Evolutionary conservation across 371 early-diverging fungal species (phyloP).

Genomic region (Actinomortierella wolfii): DNA sequence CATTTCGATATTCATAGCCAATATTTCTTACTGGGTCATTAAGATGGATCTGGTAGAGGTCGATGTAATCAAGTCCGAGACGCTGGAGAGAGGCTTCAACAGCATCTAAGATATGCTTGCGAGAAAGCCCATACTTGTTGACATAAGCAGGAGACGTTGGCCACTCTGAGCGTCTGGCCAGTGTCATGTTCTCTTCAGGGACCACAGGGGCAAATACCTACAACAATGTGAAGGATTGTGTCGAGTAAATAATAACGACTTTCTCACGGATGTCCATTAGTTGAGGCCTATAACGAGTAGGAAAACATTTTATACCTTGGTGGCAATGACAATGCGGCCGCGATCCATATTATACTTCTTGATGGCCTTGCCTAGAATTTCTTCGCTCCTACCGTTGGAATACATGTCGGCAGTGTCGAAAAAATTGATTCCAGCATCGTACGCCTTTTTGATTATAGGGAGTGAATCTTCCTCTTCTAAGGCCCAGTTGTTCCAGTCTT

Average conservation of each 20-base stretch:
- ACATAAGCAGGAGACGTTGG: neutral
- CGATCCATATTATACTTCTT: slow-evolving; percentile 13
- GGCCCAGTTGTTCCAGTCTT: too few relatives aligned
- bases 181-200: too few relatives aligned
- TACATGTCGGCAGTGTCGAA: slow-evolving; percentile 58
- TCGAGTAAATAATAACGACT: too few relatives aligned
- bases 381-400: slow-evolving; percentile 61
- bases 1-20: too few relatives aligned
- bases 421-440: slow-evolving; percentile 33
- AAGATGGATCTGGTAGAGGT: slow-evolving; percentile 73
- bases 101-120: neutral
- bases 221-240: too few relatives aligned
- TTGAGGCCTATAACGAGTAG: neutral
- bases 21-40: too few relatives aligned
- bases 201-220: too few relatives aligned
- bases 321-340: too few relatives aligned
- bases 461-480: too few relatives aligned
- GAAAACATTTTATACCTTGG: slow-evolving; percentile 1
- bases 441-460: too few relatives aligned
- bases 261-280: too few relatives aligned
- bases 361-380: slow-evolving; percentile 48
- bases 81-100: slow-evolving; percentile 42
- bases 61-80: slow-evolving; percentile 68
- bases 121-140: neutral
- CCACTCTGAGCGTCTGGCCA: too few relatives aligned